phyloP scores from a whole-genome alignment of 352 stramenopile genomes.

The Phytophthora quininea region DNA sequence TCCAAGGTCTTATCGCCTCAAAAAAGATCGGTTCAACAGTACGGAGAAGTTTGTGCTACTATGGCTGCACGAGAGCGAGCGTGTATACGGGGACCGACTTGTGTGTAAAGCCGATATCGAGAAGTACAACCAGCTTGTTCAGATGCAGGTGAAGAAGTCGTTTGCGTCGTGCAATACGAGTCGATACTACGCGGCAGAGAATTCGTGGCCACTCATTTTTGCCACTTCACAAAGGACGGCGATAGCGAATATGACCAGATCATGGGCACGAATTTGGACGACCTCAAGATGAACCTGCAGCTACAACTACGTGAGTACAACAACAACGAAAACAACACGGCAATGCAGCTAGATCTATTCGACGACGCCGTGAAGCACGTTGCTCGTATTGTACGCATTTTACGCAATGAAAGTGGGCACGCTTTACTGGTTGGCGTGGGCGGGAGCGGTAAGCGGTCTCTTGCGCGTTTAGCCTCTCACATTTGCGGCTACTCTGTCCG shows the following conservation, averaged over 20 bases:
- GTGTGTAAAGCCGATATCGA: constrained; percentile 92
- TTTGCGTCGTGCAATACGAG: constrained; percentile 93
- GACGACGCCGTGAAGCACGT: constrained; percentile 97
- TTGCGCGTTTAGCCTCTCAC: constrained; percentile 92
- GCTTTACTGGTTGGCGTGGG: constrained; percentile 95
- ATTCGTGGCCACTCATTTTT: constrained; percentile 97
- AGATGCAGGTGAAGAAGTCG: constrained; percentile 93
- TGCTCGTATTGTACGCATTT: constrained; percentile 94
- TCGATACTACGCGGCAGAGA: constrained; percentile 94
- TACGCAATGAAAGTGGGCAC: constrained; percentile 90
- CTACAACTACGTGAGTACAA: constrained; percentile 94
- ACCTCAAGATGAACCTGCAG: constrained; percentile 91
- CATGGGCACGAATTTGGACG: constrained; percentile 85
- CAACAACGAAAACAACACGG: constrained; percentile 95
- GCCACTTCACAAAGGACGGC: constrained; percentile 95
- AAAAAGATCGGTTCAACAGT: constrained; percentile 91
- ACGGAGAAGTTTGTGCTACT: constrained; percentile 95
- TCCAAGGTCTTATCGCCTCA: constrained; percentile 95
- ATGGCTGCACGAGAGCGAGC: constrained; percentile 96
- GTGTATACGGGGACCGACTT: constrained; percentile 95
- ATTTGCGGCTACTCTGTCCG: constrained; percentile 92
- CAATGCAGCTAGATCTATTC: constrained; percentile 97
- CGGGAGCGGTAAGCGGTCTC: constrained; percentile 93
- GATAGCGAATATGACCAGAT: constrained; percentile 95
- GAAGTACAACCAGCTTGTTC: constrained; percentile 95